Evolutionary conservation across 2,329 filamentous ascomycete genomes (phyloP).

Genomic region (Pyricularia pennisetigena): DNA sequence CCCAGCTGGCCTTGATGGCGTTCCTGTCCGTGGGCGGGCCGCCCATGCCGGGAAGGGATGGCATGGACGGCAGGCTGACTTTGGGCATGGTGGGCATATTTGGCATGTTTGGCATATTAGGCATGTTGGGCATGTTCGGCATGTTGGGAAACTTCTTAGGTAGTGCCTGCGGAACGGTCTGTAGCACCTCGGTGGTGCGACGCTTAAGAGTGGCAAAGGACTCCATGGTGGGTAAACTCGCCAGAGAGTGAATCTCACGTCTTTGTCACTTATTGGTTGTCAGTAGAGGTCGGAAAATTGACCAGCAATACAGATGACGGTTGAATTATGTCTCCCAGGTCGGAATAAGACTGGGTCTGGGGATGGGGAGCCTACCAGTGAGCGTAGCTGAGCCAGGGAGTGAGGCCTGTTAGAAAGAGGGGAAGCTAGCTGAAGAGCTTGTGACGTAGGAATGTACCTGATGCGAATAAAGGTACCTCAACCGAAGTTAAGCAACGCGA

Average conservation of each 20-base stretch:
- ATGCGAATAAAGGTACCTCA: background rate
- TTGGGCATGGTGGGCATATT: background rate
- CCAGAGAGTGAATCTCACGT: background rate
- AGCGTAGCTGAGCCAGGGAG: slow-evolving; percentile 4
- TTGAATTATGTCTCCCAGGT: background rate
- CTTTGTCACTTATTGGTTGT: background rate
- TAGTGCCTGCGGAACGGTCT: slow-evolving; percentile 37
- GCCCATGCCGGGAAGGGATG: slow-evolving; percentile 6
- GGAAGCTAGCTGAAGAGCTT: background rate
- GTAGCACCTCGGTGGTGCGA: slow-evolving; percentile 42
- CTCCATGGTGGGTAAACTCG: slow-evolving; percentile 29
- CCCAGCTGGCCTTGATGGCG: slow-evolving; percentile 48
- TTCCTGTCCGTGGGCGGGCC: slow-evolving; percentile 8
- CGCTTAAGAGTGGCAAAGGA: slow-evolving; percentile 43
- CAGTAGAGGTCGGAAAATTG: background rate
- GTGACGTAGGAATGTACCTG: background rate
- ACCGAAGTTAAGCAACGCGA: background rate
- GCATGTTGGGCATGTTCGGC: slow-evolving; percentile 12
- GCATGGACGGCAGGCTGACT: background rate
- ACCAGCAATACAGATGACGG: background rate
- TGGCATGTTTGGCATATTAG: slow-evolving; percentile 11
- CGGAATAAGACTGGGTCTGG: background rate
- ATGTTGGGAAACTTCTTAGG: slow-evolving; percentile 13
- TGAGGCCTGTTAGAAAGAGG: background rate
- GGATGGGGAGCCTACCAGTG: background rate